phyloP scores from a whole-genome alignment of 371 early-diverging fungal species.

The Mucor plumbeus region DNA sequence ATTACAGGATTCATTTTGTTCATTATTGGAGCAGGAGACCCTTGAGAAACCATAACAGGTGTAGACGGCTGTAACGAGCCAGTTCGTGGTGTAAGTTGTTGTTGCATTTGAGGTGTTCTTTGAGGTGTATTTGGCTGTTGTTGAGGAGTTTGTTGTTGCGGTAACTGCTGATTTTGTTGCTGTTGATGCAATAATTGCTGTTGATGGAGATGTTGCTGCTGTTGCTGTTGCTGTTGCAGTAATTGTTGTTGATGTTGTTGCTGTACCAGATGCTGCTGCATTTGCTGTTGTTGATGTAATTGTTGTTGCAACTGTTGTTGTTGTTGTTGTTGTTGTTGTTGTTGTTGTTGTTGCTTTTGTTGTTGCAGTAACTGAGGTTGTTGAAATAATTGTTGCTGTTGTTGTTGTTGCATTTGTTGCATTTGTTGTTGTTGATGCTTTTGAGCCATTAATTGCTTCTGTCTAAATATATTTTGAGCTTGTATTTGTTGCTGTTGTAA shows the following conservation, averaged over 20 bases:
- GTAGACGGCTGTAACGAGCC: constrained; percentile 24
- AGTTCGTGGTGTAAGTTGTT: constrained; percentile 10
- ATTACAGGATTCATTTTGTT: background rate
- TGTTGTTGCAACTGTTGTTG: constrained; percentile 17
- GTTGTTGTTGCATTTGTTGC: constrained; percentile 20
- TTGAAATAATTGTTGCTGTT: constrained; percentile 14
- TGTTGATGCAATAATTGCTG: constrained; percentile 13
- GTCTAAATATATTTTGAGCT: constrained; percentile 36
- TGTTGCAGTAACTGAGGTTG: constrained; percentile 25
- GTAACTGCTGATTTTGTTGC: constrained; percentile 15
- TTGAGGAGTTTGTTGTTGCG: constrained; percentile 8
- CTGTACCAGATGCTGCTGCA: constrained; percentile 8
- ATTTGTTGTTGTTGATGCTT: constrained; percentile 26
- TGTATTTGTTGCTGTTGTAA: constrained; percentile 26
- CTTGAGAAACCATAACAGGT: constrained; percentile 37
- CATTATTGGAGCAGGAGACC: constrained; percentile 25
- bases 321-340: constrained; percentile 25
- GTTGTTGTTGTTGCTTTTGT: constrained; percentile 18
- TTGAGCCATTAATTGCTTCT: constrained; percentile 28
- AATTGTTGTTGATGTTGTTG: constrained; percentile 8
- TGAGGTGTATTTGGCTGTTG: constrained; percentile 12
- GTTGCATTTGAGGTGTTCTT: constrained; percentile 13
- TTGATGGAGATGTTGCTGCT: constrained; percentile 20
- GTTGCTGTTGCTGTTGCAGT: constrained; percentile 13
- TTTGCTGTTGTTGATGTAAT: constrained; percentile 13